These are phyloP conservation scores for Quercus suber DNA, from an alignment of 306 rosid genomes.

Conservation along the genomic window DNA sequence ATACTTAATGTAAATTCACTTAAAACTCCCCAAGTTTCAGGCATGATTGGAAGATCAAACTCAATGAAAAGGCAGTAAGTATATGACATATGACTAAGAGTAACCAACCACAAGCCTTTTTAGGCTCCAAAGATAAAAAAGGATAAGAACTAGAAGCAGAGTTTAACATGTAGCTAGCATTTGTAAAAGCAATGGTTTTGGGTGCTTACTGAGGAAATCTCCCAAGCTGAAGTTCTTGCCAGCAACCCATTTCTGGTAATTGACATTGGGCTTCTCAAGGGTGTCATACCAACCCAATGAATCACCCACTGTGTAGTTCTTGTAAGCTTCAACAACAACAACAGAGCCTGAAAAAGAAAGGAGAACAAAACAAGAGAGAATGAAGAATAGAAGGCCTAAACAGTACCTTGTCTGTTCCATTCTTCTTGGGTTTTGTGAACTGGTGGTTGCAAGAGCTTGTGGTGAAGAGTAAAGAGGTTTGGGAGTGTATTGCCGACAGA, in stretches of 20 bases:
- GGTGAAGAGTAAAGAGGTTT: background rate
- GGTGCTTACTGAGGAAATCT: conserved; percentile 75
- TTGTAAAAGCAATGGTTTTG: background rate
- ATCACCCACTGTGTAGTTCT: conserved; percentile 89
- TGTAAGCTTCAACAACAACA: conserved; percentile 41
- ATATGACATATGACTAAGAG: too few species aligned
- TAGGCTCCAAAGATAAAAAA: background rate
- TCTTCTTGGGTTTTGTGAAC: conserved; percentile 19
- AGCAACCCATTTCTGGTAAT: conserved; percentile 77
- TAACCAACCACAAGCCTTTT: background rate
- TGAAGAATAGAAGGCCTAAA: background rate
- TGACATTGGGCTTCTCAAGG: conserved; percentile 40
- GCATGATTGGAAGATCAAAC: background rate
- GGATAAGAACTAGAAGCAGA: background rate
- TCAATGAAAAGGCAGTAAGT: background rate
- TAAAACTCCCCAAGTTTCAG: background rate
- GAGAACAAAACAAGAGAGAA: background rate
- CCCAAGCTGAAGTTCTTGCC: conserved; percentile 72
- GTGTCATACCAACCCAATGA: conserved; percentile 86
- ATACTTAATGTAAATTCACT: background rate
- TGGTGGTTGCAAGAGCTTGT: background rate
- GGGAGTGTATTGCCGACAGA: background rate
- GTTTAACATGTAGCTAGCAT: background rate
- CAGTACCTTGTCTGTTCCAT: conserved; percentile 32
- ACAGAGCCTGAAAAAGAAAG: conserved; percentile 44